These are phyloP conservation scores for Curvularia eragrostidis DNA, from an alignment of 2,329 filamentous ascomycete species.

Conservation along the genomic window DNA sequence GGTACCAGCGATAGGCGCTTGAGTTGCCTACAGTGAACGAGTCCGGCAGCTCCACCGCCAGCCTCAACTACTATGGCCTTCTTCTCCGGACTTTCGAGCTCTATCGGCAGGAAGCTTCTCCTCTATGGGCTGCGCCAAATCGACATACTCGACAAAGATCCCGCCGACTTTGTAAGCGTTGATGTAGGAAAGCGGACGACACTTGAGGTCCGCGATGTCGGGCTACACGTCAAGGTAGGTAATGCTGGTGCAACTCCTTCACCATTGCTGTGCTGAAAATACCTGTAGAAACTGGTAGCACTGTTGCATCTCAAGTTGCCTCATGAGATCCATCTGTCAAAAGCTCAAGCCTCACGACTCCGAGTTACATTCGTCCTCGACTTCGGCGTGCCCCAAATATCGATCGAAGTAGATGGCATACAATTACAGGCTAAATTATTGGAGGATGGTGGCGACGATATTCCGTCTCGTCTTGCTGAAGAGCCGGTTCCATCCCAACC, in stretches of 20 bases:
- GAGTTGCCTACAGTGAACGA: slow-evolving; percentile 29
- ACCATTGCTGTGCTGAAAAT: slow-evolving; percentile 22
- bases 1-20: slow-evolving; percentile 38
- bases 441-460: slow-evolving; percentile 21
- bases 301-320: slow-evolving; percentile 72
- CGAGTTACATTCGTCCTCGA: slow-evolving; percentile 86
- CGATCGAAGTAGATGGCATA: slow-evolving; percentile 81
- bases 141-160: slow-evolving; percentile 86
- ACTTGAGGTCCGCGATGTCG: slow-evolving; percentile 86
- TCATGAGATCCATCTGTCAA: slow-evolving; percentile 70
- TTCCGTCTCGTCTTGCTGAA: slow-evolving; percentile 11
- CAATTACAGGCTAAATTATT: slow-evolving; percentile 63
- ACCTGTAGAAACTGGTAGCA: slow-evolving; percentile 75
- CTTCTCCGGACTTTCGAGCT: slow-evolving; percentile 72
- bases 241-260: background rate
- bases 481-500: slow-evolving; percentile 16
- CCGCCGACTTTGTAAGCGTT: slow-evolving; percentile 85
- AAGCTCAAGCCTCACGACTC: slow-evolving; percentile 76
- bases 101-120: slow-evolving; percentile 84
- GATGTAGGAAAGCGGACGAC: slow-evolving; percentile 81
- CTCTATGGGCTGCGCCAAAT: slow-evolving; percentile 83
- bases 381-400: slow-evolving; percentile 83
- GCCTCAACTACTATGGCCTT: slow-evolving; percentile 63
- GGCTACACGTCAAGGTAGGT: slow-evolving; percentile 76
- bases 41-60: slow-evolving; percentile 17